Evolutionary conservation across 257 asterid genomes (phyloP), one percentile per base, ranked within the genome.

Genomic region (Solanum pimpinellifolium): DNA sequence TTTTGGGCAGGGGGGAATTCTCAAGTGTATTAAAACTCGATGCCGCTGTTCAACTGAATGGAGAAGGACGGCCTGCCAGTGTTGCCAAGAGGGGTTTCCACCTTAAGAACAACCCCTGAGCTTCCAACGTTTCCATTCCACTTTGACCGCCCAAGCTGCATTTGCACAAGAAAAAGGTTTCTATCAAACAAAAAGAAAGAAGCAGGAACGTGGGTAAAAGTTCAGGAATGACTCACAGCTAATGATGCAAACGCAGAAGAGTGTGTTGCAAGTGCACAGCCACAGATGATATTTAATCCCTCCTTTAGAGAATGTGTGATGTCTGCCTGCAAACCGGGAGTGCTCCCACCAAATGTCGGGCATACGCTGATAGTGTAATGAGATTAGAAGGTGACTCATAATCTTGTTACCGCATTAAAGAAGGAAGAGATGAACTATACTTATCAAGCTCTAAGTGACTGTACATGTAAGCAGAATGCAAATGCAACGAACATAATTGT

Each of bases 111-210:
- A 16, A 96, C 89, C 44, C 99, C 99, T 5, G 98, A 89, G 88
- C 92, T 93, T 68, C 99, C 99, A 35, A 93, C 93, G 81, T 97
- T 96, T 65, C 99, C 99, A 37, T 97, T 97, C 99, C 98, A 95
- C 91, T 94, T 95, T 20, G 99, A 97, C 90, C 99, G 91, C 81
- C 99, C 99, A 87, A 97, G 94, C 99, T 97, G 91, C 91, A 90
- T 74, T 74, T 33, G 15, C 41, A 73, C 69, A 39, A 74, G 42
- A 16, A 23, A 29, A 80, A n/a, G 60, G 2, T 5, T 29, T 7
- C 39, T 44, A 69, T 56, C 69, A 21, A 21, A 59, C 46, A 60
- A 33, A 33, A 68, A 33, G 12, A 59, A 59, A 13, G 52, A 25
- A n/a, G 21, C 31, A 2, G 56, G 23, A 52, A 83, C 10, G 6